These are phyloP conservation scores for Fusarium fujikuroi DNA, from an alignment of 2,329 filamentous ascomycete species.

Conservation along the genomic window DNA sequence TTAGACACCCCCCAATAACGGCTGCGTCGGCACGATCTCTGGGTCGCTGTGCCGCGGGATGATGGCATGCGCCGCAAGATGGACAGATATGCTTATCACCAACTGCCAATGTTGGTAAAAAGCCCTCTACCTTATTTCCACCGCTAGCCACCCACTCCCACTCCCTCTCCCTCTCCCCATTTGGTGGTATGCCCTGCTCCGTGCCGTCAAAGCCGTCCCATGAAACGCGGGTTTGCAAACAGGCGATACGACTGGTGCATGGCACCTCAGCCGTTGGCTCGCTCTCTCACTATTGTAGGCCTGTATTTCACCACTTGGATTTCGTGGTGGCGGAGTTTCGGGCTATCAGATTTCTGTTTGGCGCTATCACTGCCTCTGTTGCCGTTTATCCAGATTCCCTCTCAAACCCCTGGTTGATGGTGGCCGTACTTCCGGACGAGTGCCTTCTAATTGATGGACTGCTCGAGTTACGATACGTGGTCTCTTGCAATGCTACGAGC, in stretches of 20 bases:
- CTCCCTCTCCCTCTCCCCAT: not conserved
- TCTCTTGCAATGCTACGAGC: not conserved
- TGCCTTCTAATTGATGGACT: not conserved
- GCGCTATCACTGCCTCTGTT: constrained; percentile 33
- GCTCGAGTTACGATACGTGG: not conserved
- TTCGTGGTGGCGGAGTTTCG: constrained; percentile 36
- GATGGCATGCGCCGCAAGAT: constrained; percentile 44
- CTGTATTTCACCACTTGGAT: constrained; percentile 7
- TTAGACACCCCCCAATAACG: constrained; percentile 35
- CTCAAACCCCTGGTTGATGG: constrained; percentile 14
- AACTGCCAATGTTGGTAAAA: constrained; percentile 17
- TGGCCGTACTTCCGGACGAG: constrained; percentile 24
- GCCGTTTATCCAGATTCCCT: constrained; percentile 45
- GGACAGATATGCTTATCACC: constrained; percentile 45
- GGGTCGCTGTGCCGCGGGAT: constrained; percentile 40
- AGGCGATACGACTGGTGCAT: constrained; percentile 20
- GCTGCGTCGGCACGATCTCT: constrained; percentile 45
- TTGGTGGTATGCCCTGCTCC: not conserved
- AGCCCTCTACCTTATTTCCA: constrained; percentile 13
- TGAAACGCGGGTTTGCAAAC: constrained; percentile 25
- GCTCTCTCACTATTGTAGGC: not conserved
- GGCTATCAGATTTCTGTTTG: constrained; percentile 27
- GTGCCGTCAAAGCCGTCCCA: constrained; percentile 34
- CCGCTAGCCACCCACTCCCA: not conserved
- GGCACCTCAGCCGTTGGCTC: not conserved